Evolutionary conservation across 306 rosid species (phyloP).

Genomic region (Coriaria nepalensis): DNA sequence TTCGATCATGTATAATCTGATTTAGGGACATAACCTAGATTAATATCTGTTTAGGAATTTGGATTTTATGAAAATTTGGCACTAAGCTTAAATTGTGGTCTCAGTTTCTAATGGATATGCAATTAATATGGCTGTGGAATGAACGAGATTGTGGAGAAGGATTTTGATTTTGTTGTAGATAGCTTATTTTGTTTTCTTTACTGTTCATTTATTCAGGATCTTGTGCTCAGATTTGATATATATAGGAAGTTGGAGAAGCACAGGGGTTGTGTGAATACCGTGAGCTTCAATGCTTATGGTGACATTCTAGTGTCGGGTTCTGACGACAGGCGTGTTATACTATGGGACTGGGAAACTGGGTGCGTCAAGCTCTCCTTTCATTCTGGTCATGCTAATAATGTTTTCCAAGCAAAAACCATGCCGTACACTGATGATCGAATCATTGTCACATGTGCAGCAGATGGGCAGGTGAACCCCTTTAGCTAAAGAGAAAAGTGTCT

Average conservation of each 20-base stretch:
- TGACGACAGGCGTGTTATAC: conserved; percentile 62
- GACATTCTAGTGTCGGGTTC: conserved; percentile 69
- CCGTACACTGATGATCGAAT: conserved; percentile 54
- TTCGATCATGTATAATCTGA: too few species aligned
- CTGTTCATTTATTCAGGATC: too few species aligned
- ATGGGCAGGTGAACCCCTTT: conserved; percentile 59
- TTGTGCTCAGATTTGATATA: conserved; percentile 63
- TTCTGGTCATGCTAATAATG: conserved; percentile 59
- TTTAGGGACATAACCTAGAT: too few species aligned
- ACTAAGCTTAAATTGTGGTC: too few species aligned
- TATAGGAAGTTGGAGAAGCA: conserved; percentile 50
- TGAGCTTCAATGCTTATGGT: conserved; percentile 70
- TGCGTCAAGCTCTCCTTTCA: conserved; percentile 34
- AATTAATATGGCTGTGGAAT: too few species aligned
- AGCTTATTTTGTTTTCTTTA: too few species aligned
- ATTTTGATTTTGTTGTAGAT: too few species aligned
- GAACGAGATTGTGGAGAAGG: too few species aligned
- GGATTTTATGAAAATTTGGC: too few species aligned
- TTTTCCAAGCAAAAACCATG: conserved; percentile 77
- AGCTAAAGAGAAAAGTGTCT: too few species aligned
- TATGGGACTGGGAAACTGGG: conserved; percentile 80
- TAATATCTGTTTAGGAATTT: too few species aligned
- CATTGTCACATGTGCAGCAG: conserved; percentile 85
- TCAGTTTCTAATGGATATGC: too few species aligned
- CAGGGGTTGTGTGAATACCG: conserved; percentile 73